Evolutionary conservation across 495 filamentous ascomycete genomes (phyloP).

Genomic region (Penicillium maclennaniae): DNA sequence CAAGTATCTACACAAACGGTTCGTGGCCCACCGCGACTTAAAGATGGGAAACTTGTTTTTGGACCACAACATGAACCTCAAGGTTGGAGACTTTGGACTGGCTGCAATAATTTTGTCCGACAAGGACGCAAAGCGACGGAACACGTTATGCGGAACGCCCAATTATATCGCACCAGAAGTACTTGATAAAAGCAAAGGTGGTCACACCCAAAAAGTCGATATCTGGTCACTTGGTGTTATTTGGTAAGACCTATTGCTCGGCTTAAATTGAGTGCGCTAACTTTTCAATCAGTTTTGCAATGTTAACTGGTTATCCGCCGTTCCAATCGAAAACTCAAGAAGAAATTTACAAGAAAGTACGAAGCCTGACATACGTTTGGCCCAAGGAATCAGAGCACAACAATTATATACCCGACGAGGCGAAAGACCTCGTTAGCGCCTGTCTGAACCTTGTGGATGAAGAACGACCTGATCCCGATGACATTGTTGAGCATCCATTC

Average conservation of each 20-base stretch:
- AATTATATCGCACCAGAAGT: conserved; percentile 99
- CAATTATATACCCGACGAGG: conserved; percentile 53
- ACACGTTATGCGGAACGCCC: conserved; percentile 92
- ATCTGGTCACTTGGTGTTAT: conserved; percentile 97
- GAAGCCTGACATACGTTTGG: conserved; percentile 72
- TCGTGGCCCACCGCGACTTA: conserved; percentile 92
- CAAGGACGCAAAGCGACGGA: conserved; percentile 78
- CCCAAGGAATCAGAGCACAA: conserved; percentile 51
- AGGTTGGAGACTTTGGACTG: conserved; percentile 95
- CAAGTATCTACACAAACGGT: conserved; percentile 92
- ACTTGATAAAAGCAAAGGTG: conserved; percentile 67
- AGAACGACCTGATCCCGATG: conserved; percentile 69
- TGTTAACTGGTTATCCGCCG: conserved; percentile 84
- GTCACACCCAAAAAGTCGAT: conserved; percentile 90
- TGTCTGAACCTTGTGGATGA: conserved; percentile 72
- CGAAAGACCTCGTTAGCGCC: conserved; percentile 73
- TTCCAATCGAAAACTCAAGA: conserved; percentile 84
- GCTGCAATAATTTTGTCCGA: conserved; percentile 88
- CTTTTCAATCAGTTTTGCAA: conserved; percentile 60
- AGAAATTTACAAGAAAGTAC: conserved; percentile 77
- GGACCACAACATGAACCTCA: conserved; percentile 93
- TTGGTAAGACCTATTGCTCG: conserved; percentile 54
- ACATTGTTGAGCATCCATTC: conserved; percentile 77
- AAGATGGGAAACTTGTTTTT: conserved; percentile 99
- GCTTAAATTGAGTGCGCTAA: conserved; percentile 12